Percentiles rank a stretch among this genome's conserved stretches.
These are phyloP conservation scores for Rutstroemia sydowiana DNA, from an alignment of 2,329 filamentous ascomycete species.

Conservation along the genomic window DNA sequence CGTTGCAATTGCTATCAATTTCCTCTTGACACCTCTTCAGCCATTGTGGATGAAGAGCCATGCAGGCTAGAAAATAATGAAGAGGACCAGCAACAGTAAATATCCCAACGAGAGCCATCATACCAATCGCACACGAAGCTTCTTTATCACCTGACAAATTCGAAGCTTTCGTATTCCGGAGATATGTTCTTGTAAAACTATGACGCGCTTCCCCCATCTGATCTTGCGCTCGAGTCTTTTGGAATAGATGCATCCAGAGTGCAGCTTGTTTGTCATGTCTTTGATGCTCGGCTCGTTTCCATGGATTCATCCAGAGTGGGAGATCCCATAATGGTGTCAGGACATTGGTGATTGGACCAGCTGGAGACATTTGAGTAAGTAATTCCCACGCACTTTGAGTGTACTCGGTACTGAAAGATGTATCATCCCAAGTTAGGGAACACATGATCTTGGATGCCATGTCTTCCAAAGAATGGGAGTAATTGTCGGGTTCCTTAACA, in stretches of 20 bases:
- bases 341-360: neutral
- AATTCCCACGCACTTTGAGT: neutral
- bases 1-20: conserved; percentile 41
- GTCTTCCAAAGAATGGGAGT: neutral
- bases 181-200: neutral
- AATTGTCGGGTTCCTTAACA: neutral
- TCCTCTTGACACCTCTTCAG: conserved; percentile 28
- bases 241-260: neutral
- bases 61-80: conserved; percentile 8
- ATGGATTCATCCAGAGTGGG: neutral
- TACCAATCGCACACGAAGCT: conserved; percentile 13
- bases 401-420: neutral
- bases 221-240: neutral
- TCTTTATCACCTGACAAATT: conserved; percentile 20
- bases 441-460: neutral
- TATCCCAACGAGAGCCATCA: neutral
- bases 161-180: neutral
- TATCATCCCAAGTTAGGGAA: neutral
- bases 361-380: neutral
- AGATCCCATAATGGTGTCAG: neutral
- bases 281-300: neutral
- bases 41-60: conserved; percentile 9
- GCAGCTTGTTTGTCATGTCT: neutral
- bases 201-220: neutral
- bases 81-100: neutral